A percentile compares a stretch with the other conserved stretches of the same genome.
Conservation (phyloP, 83 land plant genomes). For the Picea engelmannii region DNA sequence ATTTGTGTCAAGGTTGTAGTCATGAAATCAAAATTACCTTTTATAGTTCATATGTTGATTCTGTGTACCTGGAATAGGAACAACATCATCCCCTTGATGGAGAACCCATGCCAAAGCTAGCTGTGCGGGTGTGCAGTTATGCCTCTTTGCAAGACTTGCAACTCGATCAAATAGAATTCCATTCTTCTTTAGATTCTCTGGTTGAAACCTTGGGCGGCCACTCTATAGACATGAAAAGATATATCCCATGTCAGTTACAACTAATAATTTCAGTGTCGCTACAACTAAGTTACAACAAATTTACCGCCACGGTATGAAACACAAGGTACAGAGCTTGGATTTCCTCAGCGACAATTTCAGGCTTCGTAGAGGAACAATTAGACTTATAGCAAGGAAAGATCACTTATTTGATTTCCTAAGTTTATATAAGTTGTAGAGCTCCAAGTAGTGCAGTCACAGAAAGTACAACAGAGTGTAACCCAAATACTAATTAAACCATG, state of each 20-base stretch:
- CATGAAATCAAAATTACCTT: background rate
- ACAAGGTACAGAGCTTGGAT: too few species aligned
- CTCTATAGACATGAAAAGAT: too few species aligned
- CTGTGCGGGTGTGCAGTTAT: conserved; percentile 71
- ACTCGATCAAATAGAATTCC: conserved; percentile 39
- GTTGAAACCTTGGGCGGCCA: conserved; percentile 36
- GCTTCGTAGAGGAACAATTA: too few species aligned
- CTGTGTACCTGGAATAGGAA: conserved; percentile 76
- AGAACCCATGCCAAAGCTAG: conserved; percentile 75
- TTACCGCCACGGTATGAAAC: too few species aligned
- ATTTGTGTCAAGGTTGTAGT: background rate
- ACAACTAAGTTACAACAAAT: too few species aligned
- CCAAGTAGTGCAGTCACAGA: too few species aligned
- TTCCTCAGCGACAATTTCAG: too few species aligned
- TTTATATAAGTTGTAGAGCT: too few species aligned
- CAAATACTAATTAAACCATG: too few species aligned
- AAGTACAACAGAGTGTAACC: too few species aligned
- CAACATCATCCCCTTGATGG: conserved; percentile 71
- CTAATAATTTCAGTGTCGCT: conserved; percentile 2
- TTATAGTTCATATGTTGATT: background rate
- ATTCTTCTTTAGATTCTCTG: conserved; percentile 59
- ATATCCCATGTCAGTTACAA: background rate
- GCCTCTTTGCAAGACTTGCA: conserved; percentile 44
- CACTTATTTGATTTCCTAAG: too few species aligned
- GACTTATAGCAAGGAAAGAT: too few species aligned